Evolutionary conservation across 2,329 filamentous ascomycete species (phyloP), one percentile per base, ranked within the genome.

Genomic region (Juglanconis sp.): DNA sequence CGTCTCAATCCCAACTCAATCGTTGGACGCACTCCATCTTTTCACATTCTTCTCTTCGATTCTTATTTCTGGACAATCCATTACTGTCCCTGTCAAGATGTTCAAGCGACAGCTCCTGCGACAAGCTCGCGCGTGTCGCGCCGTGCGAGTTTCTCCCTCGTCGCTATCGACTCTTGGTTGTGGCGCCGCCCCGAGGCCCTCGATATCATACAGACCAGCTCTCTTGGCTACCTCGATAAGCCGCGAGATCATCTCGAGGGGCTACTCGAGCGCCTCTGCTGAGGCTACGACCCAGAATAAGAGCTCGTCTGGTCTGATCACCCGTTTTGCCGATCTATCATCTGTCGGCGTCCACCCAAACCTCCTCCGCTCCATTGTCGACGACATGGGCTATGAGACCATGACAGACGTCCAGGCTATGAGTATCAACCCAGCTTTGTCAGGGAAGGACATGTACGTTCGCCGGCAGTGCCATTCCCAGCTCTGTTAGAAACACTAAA

Each of bases 341-440:
- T 60, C 68, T 1, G 65, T 80, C 17, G 81, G 79, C 36, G 83
- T 96, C 47, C 80, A 93, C 69, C 70, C 75, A 31, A 84, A 80
- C 61, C 75, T 97, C 55, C 80, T 96, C 64, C 70, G 79, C 4
- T 82, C 88, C 32, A 87, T 99, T 67, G 89, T 84, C 1, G 67
- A 83, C 5, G 83, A 86, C 56, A 90, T 98, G 87, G 78, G 82
- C 34, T 88, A 97, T 67, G 83, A 89, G 53, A 85, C 80, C 46
- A 98, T 99, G 95, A 98, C 94, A 30, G 89, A 95, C 30, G 94
- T 99, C 13, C 95, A 99, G 74, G 81, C 86, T 52, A 83, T 88
- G 71, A 96, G 94, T 11, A 92, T 99, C 70, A 86, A 86, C 62
- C 83, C 91, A 59, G 91, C 90, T 4, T 78, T 98, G 47, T 85